Percentiles rank a stretch among this genome's conserved stretches.
These are phyloP conservation scores for Colletotrichum sp. DNA, from an alignment of 2,329 filamentous ascomycete genomes.

Conservation along the genomic window DNA sequence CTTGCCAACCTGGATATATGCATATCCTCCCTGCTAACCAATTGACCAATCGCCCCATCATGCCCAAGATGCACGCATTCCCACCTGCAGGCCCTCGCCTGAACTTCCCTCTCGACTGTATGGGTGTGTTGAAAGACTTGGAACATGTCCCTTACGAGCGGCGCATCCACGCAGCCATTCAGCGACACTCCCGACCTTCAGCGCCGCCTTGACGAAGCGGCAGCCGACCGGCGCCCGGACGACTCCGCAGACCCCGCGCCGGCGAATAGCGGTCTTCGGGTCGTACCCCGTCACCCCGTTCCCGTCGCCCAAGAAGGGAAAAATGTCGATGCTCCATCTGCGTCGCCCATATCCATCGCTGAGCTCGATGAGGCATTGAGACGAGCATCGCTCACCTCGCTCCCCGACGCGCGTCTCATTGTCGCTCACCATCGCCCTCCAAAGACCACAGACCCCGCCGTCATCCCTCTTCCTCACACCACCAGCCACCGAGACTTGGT, in stretches of 20 bases:
- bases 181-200: neutral
- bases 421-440: neutral
- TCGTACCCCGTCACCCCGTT: neutral
- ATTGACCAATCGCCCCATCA: neutral
- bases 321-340: neutral
- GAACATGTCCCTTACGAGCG: neutral
- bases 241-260: neutral
- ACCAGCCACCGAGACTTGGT: neutral
- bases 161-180: neutral
- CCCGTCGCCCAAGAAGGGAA: neutral
- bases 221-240: neutral
- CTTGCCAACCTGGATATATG: neutral
- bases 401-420: neutral
- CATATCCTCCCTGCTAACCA: neutral
- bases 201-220: neutral
- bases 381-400: neutral
- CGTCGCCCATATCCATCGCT: neutral
- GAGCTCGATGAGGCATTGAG: neutral
- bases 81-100: neutral
- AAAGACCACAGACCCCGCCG: neutral
- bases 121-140: neutral
- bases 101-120: neutral
- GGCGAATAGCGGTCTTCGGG: neutral
- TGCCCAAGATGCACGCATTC: neutral
- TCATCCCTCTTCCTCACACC: neutral